These are phyloP conservation scores for Aspergillus japonicus DNA, from an alignment of 2,329 filamentous ascomycete species.

Conservation along the genomic window DNA sequence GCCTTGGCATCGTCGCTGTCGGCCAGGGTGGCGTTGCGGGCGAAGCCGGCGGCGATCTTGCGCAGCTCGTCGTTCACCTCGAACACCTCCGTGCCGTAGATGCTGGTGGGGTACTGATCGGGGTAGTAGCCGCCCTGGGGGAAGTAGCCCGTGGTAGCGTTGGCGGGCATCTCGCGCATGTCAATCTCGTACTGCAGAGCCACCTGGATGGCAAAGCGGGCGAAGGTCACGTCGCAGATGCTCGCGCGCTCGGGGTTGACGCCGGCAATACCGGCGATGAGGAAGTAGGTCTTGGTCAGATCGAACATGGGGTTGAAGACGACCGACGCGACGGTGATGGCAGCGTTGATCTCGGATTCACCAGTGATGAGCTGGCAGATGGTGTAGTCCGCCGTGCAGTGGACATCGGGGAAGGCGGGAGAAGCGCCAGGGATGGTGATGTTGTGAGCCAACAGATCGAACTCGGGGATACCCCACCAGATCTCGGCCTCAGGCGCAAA, in stretches of 20 bases:
- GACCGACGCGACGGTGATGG: conserved; percentile 63
- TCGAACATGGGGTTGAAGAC: conserved; percentile 63
- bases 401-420: conserved; percentile 62
- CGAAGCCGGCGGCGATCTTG: conserved; percentile 53
- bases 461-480: conserved; percentile 60
- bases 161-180: conserved; percentile 63
- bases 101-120: conserved; percentile 55
- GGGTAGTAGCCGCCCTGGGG: conserved; percentile 60
- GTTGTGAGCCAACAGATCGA: conserved; percentile 57
- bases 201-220: conserved; percentile 69
- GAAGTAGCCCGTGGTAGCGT: conserved; percentile 68
- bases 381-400: conserved; percentile 60
- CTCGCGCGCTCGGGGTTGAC: conserved; percentile 68
- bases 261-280: conserved; percentile 72
- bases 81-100: conserved; percentile 70
- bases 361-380: conserved; percentile 70
- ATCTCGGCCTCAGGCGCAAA: conserved; percentile 61
- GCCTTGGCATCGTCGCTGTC: conserved; percentile 51
- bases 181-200: conserved; percentile 76
- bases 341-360: conserved; percentile 73
- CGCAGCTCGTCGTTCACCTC: conserved; percentile 63
- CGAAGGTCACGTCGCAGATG: conserved; percentile 65
- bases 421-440: conserved; percentile 63
- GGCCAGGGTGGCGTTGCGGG: conserved; percentile 52
- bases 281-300: conserved; percentile 66